Evolutionary conservation across 306 rosid genomes (phyloP).

Genomic region (Rosa rugosa): DNA sequence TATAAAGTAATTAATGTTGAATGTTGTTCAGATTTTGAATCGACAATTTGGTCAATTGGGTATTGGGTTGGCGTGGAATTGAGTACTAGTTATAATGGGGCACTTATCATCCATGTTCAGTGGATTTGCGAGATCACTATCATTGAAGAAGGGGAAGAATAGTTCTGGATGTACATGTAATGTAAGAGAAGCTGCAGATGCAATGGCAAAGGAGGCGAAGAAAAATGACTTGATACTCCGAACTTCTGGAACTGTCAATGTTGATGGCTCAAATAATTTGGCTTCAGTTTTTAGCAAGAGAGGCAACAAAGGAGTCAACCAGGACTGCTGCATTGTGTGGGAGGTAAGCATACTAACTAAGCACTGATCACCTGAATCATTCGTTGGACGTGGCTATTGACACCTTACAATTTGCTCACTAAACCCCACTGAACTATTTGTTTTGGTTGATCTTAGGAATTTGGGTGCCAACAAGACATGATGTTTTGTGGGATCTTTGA

Average conservation of each 20-base stretch:
- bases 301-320: constrained; percentile 88
- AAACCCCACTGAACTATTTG: neutral
- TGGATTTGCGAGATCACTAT: constrained; percentile 63
- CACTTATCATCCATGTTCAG: constrained; percentile 73
- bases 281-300: constrained; percentile 74
- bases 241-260: constrained; percentile 52
- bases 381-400: neutral
- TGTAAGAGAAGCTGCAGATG: constrained; percentile 76
- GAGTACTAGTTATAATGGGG: constrained; percentile 41
- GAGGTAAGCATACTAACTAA: constrained; percentile 56
- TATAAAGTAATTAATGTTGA: neutral
- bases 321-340: constrained; percentile 96
- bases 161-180: constrained; percentile 23
- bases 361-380: neutral
- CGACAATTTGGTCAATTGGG: neutral
- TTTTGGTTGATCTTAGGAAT: constrained; percentile 55
- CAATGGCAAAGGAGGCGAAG: constrained; percentile 81
- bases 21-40: constrained; percentile 35
- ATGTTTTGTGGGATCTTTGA: constrained; percentile 87
- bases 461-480: constrained; percentile 93
- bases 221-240: constrained; percentile 61
- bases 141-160: constrained; percentile 50
- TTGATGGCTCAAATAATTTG: constrained; percentile 64
- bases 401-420: neutral
- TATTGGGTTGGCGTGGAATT: constrained; percentile 8